Base-by-base conservation (phyloP, 2,329 filamentous ascomycete species). In the Bipolaris oryzae region DNA sequence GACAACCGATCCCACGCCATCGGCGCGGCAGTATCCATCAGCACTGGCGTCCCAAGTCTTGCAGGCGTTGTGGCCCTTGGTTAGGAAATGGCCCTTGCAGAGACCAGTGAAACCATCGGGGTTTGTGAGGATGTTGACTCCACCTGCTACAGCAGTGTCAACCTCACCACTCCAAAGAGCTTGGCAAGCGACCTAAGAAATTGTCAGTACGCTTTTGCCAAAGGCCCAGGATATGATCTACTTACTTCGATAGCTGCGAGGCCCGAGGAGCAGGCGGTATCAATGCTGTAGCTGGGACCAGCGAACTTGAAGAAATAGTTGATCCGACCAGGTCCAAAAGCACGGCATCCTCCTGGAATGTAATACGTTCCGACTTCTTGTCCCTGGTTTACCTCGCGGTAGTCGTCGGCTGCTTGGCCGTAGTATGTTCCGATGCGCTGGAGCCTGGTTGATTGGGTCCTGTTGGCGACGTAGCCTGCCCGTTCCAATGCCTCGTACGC, bases 321-420 rank as follows among this genome's bases (percentile, higher is more conserved):
- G 57, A 82, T 77, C 3, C 84, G 78, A 0, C 83, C 84, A 0
- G 80, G 79, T 0, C 74, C 78, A 53, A 86, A 86, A 0, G 82
- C 83, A 18, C 84, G 74, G 9, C 75, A 74, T 23, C 78, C 78
- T n/a, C 82, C 83, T 0, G 84, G 79, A 41, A 86, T 82, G 63
- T 75, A 83, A 66, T 86, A 85, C 0, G 82, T 84, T 52, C 81
- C 79, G n/a, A 86, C 79, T 21, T 68, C 50, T 34, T 72, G 60
- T 7, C 50, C 58, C 7, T 49, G 42, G 45, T 70, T 72, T 16
- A 63, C 44, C 31, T 70, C 67, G 1, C 52, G 45, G 25, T 56
- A 73, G 50, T 78, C 77, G 47, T 78, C 66, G 35, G 55, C 65
- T 3, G 71, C 62, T 11, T 61, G 52, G 1, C 76, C 76, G 53